Percentiles rank a stretch among this genome's conserved stretches.
Conservation (phyloP, 108 stramenopile genomes). For the Craspedostauros australis region DNA sequence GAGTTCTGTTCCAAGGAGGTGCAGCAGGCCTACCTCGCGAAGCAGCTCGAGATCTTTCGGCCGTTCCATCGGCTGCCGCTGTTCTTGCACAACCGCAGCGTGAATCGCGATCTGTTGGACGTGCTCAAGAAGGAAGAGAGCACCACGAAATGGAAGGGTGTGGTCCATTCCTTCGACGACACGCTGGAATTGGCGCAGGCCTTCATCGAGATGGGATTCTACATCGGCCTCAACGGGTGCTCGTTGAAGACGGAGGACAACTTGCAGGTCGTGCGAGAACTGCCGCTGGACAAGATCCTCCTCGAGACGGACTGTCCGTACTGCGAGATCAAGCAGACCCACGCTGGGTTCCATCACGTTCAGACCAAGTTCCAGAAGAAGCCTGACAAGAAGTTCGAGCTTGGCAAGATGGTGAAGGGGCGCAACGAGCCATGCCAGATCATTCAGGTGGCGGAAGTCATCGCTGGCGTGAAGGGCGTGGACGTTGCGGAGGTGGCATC, state of each 20-base stretch:
- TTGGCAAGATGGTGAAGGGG: constrained; percentile 71
- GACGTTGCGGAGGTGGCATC: constrained; percentile 53
- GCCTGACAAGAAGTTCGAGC: constrained; percentile 77
- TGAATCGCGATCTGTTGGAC: constrained; percentile 67
- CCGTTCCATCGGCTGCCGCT: constrained; percentile 55
- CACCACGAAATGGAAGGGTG: constrained; percentile 30
- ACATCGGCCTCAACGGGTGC: constrained; percentile 96
- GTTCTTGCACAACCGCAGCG: constrained; percentile 93
- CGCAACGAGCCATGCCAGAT: constrained; percentile 87
- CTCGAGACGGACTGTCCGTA: constrained; percentile 98
- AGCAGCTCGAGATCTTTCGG: constrained; percentile 65
- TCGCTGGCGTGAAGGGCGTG: constrained; percentile 64
- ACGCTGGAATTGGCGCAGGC: constrained; percentile 67
- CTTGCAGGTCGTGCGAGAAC: constrained; percentile 52
- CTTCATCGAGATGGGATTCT: constrained; percentile 76
- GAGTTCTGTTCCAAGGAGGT: constrained; percentile 82
- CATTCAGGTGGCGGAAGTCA: constrained; percentile 79
- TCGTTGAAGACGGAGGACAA: constrained; percentile 88
- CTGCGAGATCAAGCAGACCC: constrained; percentile 79
- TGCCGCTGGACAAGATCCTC: constrained; percentile 81
- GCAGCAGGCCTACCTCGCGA: constrained; percentile 72
- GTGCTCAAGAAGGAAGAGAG: constrained; percentile 31
- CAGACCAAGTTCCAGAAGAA: constrained; percentile 57
- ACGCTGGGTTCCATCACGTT: constrained; percentile 64
- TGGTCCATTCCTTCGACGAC: constrained; percentile 91